Conservation (phyloP, 2,329 filamentous ascomycete species). For the Geoglossum cookeanum region DNA sequence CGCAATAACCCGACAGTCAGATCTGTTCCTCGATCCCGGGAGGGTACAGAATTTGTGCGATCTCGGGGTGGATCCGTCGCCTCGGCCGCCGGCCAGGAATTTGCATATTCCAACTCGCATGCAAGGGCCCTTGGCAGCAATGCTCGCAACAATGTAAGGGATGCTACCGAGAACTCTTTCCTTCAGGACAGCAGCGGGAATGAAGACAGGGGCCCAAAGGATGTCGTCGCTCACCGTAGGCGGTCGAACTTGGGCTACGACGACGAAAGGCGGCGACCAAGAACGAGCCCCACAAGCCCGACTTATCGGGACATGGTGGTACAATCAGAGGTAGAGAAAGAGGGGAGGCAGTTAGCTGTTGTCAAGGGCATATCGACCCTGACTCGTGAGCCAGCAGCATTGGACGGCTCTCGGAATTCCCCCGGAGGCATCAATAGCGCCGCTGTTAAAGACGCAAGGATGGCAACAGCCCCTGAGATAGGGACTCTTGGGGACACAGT, state of each 20-base stretch:
- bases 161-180: slow-evolving; percentile 17
- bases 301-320: neutral
- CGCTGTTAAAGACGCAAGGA: neutral
- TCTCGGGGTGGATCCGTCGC: neutral
- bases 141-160: neutral
- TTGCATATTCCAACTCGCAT: neutral
- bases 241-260: neutral
- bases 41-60: neutral
- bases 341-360: neutral
- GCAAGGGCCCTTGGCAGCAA: neutral
- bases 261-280: slow-evolving; percentile 8
- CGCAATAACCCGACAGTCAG: neutral
- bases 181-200: slow-evolving; percentile 20
- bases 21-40: neutral
- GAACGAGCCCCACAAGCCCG: slow-evolving; percentile 11
- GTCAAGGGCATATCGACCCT: neutral
- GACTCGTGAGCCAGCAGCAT: neutral
- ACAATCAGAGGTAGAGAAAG: slow-evolving; percentile 13
- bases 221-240: neutral
- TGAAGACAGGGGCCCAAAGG: slow-evolving; percentile 11
- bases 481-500: neutral
- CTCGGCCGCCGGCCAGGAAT: neutral
- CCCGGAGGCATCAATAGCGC: neutral
- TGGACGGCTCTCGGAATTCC: neutral
- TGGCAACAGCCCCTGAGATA: neutral